Conservation (phyloP, 1,284 basidiomycete genomes). For the Malassezia obtusa region DNA sequence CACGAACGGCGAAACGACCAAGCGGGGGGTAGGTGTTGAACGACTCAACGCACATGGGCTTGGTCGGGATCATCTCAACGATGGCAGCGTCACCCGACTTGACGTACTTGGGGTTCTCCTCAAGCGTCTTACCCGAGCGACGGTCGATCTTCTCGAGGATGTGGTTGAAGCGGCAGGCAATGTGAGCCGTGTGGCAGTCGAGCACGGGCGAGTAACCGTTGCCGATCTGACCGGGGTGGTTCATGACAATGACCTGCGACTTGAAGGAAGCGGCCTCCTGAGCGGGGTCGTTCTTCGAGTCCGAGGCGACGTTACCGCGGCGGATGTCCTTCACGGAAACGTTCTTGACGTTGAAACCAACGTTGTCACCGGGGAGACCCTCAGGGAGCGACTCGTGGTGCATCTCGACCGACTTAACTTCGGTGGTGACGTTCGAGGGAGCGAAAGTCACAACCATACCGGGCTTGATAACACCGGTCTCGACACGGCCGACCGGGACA, state of each 20-base stretch:
- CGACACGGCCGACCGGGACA: conserved; percentile 99
- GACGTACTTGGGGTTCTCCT: conserved; percentile 83
- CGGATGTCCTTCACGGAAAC: conserved; percentile 99
- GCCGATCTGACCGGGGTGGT: conserved; percentile 99
- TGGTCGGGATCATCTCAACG: conserved; percentile 90
- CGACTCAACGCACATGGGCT: conserved; percentile 96
- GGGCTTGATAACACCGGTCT: conserved; percentile 99
- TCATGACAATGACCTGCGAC: conserved; percentile 99
- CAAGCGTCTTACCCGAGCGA: conserved; percentile 85
- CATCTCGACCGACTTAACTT: conserved; percentile 99
- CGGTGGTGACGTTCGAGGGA: conserved; percentile 95
- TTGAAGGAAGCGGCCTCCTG: conserved; percentile 99
- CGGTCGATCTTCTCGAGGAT: conserved; percentile 95
- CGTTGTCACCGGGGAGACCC: conserved; percentile 97
- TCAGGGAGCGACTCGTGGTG: conserved; percentile 97
- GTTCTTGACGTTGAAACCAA: conserved; percentile 87
- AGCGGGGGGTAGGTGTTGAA: conserved; percentile 98
- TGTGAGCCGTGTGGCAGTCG: conserved; percentile 99
- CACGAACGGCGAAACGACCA: conserved; percentile 75
- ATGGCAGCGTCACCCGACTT: conserved; percentile 62
- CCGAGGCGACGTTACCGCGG: conserved; percentile 95
- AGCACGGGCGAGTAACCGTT: conserved; percentile 95
- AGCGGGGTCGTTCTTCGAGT: conserved; percentile 99
- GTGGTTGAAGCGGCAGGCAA: conserved; percentile 98
- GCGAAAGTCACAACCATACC: conserved; percentile 95